Evolutionary conservation across 2,329 filamentous ascomycete species (phyloP).

Genomic region (Thermochaetoides dissita): DNA sequence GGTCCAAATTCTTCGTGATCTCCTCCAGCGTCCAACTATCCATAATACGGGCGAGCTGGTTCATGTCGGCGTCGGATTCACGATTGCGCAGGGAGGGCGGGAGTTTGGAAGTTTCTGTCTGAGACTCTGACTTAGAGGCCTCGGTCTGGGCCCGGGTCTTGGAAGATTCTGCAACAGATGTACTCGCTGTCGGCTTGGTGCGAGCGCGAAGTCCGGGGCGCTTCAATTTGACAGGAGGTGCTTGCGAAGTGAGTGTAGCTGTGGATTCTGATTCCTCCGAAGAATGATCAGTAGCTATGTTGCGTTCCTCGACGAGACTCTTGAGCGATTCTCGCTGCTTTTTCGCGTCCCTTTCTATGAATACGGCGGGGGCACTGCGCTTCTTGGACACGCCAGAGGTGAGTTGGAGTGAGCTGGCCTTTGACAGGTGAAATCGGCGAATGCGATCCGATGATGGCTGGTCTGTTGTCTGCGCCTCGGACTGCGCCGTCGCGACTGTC

Average conservation of each 20-base stretch:
- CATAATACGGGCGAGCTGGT: constrained; percentile 40
- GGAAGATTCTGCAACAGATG: not conserved
- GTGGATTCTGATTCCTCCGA: no score
- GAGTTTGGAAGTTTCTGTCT: constrained; percentile 5
- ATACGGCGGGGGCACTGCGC: constrained; percentile 14
- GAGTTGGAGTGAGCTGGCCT: constrained; percentile 8
- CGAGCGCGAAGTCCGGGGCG: no score
- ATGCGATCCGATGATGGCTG: constrained; percentile 4
- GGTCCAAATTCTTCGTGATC: constrained; percentile 38
- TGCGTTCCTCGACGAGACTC: constrained; percentile 3
- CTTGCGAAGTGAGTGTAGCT: not conserved
- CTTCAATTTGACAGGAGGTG: not conserved
- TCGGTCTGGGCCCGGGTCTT: not conserved
- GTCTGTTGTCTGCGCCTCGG: no score
- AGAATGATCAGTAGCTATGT: not conserved
- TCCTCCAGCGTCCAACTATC: constrained; percentile 44
- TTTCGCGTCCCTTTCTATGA: constrained; percentile 15
- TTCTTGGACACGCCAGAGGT: constrained; percentile 12
- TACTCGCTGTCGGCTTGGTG: no score
- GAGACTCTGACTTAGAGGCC: constrained; percentile 1
- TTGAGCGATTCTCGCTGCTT: constrained; percentile 10
- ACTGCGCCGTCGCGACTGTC: no score
- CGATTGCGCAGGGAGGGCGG: constrained; percentile 11
- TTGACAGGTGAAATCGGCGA: constrained; percentile 17
- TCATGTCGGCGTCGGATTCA: constrained; percentile 28